Evolutionary conservation across 495 filamentous ascomycete genomes (phyloP).

Genomic region (Xylaria intraflava): DNA sequence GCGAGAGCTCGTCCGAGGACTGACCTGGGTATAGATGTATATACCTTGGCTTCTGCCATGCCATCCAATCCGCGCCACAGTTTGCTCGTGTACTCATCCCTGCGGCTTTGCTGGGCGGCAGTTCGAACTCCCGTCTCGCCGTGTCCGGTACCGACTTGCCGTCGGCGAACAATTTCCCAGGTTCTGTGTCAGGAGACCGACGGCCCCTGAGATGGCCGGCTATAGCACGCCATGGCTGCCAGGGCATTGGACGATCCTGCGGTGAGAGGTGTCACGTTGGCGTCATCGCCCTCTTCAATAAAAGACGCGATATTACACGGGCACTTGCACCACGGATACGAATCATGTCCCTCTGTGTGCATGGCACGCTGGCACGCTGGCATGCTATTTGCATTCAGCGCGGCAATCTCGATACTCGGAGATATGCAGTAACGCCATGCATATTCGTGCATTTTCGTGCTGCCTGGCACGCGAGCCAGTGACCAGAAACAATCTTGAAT

Average conservation of each 20-base stretch:
- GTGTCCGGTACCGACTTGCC: constrained; percentile 15
- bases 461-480: neutral
- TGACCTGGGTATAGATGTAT: too few species aligned
- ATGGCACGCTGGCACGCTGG: too few species aligned
- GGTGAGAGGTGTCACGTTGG: neutral
- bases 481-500: neutral
- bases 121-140: constrained; percentile 15
- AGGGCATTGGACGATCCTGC: neutral
- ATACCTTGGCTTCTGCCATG: too few species aligned
- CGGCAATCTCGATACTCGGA: neutral
- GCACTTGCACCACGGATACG: constrained; percentile 20
- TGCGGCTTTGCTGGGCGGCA: constrained; percentile 19
- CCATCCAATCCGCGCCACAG: neutral
- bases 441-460: neutral
- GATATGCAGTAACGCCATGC: constrained; percentile 1
- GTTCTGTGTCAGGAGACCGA: neutral
- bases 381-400: neutral
- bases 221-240: neutral
- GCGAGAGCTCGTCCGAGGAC: too few species aligned
- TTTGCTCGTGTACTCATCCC: neutral
- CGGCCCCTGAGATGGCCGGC: constrained; percentile 1
- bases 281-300: neutral
- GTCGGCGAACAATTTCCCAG: constrained; percentile 12
- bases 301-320: constrained; percentile 12
- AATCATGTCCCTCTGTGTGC: neutral